A percentile compares a stretch with the other conserved stretches of the same genome.
Evolutionary conservation across 2,329 filamentous ascomycete genomes (phyloP).

Genomic region (Phaeosphaeriaceae sp.): DNA sequence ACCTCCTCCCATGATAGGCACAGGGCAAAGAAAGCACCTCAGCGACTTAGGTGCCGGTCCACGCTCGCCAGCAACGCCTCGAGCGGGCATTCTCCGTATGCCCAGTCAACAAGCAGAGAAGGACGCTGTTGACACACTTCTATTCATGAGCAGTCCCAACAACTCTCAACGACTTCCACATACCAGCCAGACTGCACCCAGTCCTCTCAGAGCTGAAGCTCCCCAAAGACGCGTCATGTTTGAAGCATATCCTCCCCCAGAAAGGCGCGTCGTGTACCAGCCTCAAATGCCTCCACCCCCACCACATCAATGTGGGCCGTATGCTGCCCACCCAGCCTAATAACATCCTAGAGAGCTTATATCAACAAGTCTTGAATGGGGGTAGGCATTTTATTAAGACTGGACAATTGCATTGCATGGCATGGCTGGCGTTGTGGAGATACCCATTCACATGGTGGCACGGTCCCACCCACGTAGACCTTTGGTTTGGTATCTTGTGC

Average conservation of each 20-base stretch:
- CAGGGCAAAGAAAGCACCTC: conserved; percentile 39
- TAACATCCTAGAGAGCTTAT: conserved; percentile 10
- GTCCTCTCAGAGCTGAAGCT: conserved; percentile 37
- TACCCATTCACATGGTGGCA: conserved; percentile 35
- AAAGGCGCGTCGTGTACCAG: conserved; percentile 28
- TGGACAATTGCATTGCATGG: conserved; percentile 41
- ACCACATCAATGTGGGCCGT: conserved; percentile 34
- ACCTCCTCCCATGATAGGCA: conserved; percentile 40
- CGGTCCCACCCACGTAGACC: not conserved
- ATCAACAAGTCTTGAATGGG: not conserved
- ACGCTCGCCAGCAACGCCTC: conserved; percentile 39
- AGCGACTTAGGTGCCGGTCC: conserved; percentile 37
- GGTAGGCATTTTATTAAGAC: conserved; percentile 10
- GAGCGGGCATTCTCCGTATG: conserved; percentile 65
- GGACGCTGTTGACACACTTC: conserved; percentile 78
- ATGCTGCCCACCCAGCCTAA: conserved; percentile 36
- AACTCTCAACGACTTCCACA: conserved; percentile 59
- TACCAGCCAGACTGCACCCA: conserved; percentile 33
- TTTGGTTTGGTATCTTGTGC: not conserved
- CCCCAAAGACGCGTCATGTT: conserved; percentile 47
- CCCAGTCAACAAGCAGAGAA: conserved; percentile 76
- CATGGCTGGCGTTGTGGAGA: conserved; percentile 42
- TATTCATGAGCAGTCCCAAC: conserved; percentile 82
- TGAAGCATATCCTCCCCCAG: conserved; percentile 37
- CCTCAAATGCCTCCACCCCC: conserved; percentile 29